Evolutionary conservation across 23 red algal genomes (phyloP).

Genomic region (Gracilaria domingensis): DNA sequence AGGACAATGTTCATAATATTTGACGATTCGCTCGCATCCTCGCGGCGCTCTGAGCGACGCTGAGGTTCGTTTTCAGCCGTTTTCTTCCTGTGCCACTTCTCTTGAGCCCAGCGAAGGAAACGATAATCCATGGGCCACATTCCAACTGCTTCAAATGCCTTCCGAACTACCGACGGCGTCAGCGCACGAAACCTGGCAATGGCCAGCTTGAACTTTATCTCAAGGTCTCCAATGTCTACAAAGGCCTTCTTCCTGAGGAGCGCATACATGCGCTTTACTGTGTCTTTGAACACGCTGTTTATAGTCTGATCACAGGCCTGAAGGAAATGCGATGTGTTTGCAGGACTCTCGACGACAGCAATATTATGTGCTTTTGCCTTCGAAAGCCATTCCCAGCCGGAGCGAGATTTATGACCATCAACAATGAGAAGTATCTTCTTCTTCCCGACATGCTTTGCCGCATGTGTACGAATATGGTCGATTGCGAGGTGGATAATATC

Average conservation of each 20-base stretch:
- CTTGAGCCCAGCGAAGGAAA: too few relatives aligned
- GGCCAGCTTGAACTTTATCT: background rate
- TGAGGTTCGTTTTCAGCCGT: too few relatives aligned
- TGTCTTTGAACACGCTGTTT: background rate
- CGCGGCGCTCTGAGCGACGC: too few relatives aligned
- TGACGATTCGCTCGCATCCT: too few relatives aligned
- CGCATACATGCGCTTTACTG: background rate
- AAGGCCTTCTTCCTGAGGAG: background rate
- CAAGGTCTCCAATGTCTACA: background rate
- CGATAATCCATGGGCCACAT: too few relatives aligned
- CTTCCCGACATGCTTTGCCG: background rate
- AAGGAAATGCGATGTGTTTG: conserved; percentile 15
- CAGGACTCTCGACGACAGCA: background rate
- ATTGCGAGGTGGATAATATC: background rate
- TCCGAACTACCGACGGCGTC: too few relatives aligned
- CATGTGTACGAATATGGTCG: background rate
- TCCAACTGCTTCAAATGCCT: too few relatives aligned
- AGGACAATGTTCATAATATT: too few relatives aligned
- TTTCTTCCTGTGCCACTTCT: too few relatives aligned
- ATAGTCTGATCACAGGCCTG: background rate
- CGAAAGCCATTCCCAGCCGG: background rate
- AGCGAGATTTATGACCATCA: background rate
- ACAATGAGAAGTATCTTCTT: background rate
- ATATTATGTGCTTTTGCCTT: background rate
- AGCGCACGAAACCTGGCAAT: too few relatives aligned